Evolutionary conservation across 345 rosid species (phyloP), one percentile per base, ranked within the genome.

Genomic region (Salix suchowensis): DNA sequence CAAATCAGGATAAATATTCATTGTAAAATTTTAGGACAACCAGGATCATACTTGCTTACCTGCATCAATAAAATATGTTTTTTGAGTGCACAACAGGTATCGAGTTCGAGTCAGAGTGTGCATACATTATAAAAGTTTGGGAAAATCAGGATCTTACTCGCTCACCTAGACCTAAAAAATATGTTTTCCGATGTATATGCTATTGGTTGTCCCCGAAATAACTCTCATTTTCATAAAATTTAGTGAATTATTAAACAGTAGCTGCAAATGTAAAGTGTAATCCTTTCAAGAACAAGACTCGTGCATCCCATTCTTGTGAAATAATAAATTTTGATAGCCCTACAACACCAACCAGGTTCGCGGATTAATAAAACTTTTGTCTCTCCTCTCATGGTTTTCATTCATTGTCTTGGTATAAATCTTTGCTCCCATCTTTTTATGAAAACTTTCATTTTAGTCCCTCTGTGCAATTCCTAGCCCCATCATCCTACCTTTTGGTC

Each of bases 1-100:
- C 1, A 5, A 32, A 32, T 32, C 5, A 32, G 5, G 0, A 32
- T 32, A 0, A 0, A 0, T 0, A 4, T 4, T 0, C 34, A 5
- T 4, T 32, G 5, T 32, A 32, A 32, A 4, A 32, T 4, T 32
- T 0, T 32, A 0, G 34, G 1, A 32, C 34, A 32, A 0, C 1
- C 34, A 0, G 5, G 0, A 0, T 32, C 34, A 4, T 32, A 32
- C 5, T 32, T 0, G 5, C 1, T 32, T 4, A 32, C 34, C 5
- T 32, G 5, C 0, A 32, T 32, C 34, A 4, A 32, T 32, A 32
- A 32, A 32, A 32, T 4, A 32, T 4, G 2, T 4, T 32, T 32
- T 32, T 0, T 1, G 5, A 32, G 34, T 32, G 34, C 34, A 32
- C 0, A 32, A 0, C 5, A 4, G 0, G 0, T 32, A 32, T 32